phyloP scores from a whole-genome alignment of 2,329 filamentous ascomycete species.

The Beauveria asiatica region DNA sequence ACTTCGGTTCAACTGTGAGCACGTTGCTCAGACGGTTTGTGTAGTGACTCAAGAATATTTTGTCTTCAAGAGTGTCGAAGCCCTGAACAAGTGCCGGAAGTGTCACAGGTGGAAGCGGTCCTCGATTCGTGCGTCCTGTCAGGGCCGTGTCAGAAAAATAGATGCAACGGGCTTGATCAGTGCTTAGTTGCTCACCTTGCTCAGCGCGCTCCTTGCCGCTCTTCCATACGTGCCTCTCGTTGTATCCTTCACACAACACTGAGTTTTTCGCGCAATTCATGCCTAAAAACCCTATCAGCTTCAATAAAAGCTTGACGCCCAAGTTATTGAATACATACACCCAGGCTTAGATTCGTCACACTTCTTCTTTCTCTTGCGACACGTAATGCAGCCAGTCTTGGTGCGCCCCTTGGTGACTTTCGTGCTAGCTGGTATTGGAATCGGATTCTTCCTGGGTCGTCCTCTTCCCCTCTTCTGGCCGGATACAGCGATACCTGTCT shows the following conservation, averaged over 20 bases:
- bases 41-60: slow-evolving; percentile 76
- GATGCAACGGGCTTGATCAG: neutral
- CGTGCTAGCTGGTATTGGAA: slow-evolving; percentile 48
- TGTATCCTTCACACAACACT: slow-evolving; percentile 84
- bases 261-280: slow-evolving; percentile 91
- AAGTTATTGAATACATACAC: slow-evolving; percentile 37
- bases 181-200: slow-evolving; percentile 42
- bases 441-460: slow-evolving; percentile 72
- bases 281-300: slow-evolving; percentile 38
- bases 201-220: slow-evolving; percentile 71
- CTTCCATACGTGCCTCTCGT: slow-evolving; percentile 78
- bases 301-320: neutral
- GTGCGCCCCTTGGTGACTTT: slow-evolving; percentile 72
- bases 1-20: slow-evolving; percentile 72
- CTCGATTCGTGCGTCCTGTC: slow-evolving; percentile 41
- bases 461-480: slow-evolving; percentile 60
- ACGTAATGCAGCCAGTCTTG: slow-evolving; percentile 61
- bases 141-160: slow-evolving; percentile 10
- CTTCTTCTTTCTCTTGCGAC: slow-evolving; percentile 63
- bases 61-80: slow-evolving; percentile 71
- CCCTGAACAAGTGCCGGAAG: slow-evolving; percentile 66
- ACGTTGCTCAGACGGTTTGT: slow-evolving; percentile 70
- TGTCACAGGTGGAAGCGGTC: slow-evolving; percentile 43
- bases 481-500: slow-evolving; percentile 15
- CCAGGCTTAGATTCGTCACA: slow-evolving; percentile 61